These are phyloP conservation scores for Thyridium curvatum DNA, from an alignment of 2,329 filamentous ascomycete species.

Conservation along the genomic window DNA sequence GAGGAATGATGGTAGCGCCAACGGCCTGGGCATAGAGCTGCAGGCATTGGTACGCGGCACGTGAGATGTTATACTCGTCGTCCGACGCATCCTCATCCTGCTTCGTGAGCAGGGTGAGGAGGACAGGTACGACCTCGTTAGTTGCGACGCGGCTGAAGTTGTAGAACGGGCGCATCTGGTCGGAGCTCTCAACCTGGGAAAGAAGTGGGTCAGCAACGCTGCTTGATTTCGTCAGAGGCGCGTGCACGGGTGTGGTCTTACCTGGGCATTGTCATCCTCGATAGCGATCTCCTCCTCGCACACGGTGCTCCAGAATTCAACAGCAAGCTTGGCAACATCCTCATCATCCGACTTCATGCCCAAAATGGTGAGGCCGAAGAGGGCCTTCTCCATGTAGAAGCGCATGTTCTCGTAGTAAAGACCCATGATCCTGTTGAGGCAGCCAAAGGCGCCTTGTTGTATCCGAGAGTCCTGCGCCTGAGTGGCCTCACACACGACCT, in stretches of 20 bases:
- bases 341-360: constrained; percentile 98
- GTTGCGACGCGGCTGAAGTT: constrained; percentile 93
- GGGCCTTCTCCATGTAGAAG: constrained; percentile 99
- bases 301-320: constrained; percentile 99
- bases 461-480: constrained; percentile 87
- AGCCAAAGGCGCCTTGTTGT: constrained; percentile 93
- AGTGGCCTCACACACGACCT: constrained; percentile 97
- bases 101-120: constrained; percentile 84
- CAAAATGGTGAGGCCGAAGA: constrained; percentile 94
- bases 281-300: constrained; percentile 98
- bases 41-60: constrained; percentile 92
- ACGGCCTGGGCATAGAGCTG: constrained; percentile 94
- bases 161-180: constrained; percentile 86
- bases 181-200: constrained; percentile 59
- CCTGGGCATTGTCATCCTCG: constrained; percentile 89
- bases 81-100: constrained; percentile 96
- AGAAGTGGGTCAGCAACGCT: constrained; percentile 6
- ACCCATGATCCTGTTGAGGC: constrained; percentile 96
- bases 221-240: constrained; percentile 1
- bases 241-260: constrained; percentile 26
- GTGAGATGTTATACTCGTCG: constrained; percentile 95
- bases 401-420: constrained; percentile 99
- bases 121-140: constrained; percentile 86
- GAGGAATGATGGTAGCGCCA: constrained; percentile 72
- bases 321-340: constrained; percentile 94